Evolutionary conservation across 371 early-diverging fungal species (phyloP).

Genomic region (Mortierella sp.): DNA sequence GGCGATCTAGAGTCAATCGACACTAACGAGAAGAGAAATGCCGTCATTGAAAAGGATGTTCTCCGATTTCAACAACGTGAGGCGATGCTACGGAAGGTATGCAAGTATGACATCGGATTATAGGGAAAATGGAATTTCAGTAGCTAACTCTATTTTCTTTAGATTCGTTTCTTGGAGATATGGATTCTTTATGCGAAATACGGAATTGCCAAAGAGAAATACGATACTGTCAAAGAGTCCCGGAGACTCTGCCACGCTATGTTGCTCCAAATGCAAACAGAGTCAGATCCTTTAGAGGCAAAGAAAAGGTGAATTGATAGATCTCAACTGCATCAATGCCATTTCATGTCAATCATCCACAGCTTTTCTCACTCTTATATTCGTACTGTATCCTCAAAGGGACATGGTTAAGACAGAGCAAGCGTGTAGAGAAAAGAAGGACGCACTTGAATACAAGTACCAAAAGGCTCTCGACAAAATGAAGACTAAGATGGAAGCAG

Average conservation of each 20-base stretch:
- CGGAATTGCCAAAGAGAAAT: slow-evolving; percentile 64
- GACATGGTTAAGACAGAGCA: slow-evolving; percentile 40
- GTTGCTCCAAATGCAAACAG: slow-evolving; percentile 54
- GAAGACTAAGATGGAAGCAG: slow-evolving; percentile 19
- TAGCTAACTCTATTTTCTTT: neutral
- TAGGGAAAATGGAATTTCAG: slow-evolving; percentile 7
- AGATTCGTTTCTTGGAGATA: slow-evolving; percentile 62
- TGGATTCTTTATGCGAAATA: slow-evolving; percentile 73
- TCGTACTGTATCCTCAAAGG: neutral
- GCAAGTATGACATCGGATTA: slow-evolving; percentile 15
- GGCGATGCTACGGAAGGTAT: slow-evolving; percentile 38
- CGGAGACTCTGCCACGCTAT: slow-evolving; percentile 53
- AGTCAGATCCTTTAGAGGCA: slow-evolving; percentile 56
- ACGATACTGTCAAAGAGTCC: slow-evolving; percentile 61
- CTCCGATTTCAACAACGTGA: slow-evolving; percentile 77
- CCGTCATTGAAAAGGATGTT: slow-evolving; percentile 78
- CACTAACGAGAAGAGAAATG: slow-evolving; percentile 67
- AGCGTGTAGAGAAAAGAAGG: slow-evolving; percentile 53
- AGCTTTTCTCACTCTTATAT: too few species aligned
- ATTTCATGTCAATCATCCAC: neutral
- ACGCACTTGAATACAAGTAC: slow-evolving; percentile 58
- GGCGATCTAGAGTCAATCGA: slow-evolving; percentile 65
- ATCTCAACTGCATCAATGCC: neutral
- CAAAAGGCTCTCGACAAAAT: slow-evolving; percentile 34
- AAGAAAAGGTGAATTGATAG: slow-evolving; percentile 41